Conservation (phyloP, 768 basidiomycete species). For the Lyophyllum shimeji region DNA sequence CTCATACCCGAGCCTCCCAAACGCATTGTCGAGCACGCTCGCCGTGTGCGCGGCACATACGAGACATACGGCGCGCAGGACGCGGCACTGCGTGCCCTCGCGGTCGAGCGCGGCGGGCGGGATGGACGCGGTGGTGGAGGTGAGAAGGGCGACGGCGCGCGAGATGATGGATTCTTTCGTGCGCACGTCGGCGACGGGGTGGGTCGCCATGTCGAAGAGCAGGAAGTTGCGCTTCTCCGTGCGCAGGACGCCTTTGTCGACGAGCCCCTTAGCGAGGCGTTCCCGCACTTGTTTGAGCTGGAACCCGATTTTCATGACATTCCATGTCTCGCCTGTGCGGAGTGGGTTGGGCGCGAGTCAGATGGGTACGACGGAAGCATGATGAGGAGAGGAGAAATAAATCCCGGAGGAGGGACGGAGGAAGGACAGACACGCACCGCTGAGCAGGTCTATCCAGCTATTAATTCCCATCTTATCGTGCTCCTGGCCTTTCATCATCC, state of each 20-base stretch:
- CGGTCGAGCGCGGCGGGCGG: slow-evolving; percentile 73
- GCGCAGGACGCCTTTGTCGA: slow-evolving; percentile 98
- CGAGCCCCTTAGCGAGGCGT: slow-evolving; percentile 93
- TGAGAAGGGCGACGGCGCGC: slow-evolving; percentile 76
- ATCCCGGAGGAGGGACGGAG: no score
- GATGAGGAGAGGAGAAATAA: no score
- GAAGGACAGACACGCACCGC: slow-evolving; percentile 62
- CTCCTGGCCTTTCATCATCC: slow-evolving; percentile 89
- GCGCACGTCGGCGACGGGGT: slow-evolving; percentile 92
- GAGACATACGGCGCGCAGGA: slow-evolving; percentile 77
- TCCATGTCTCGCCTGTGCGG: slow-evolving; percentile 92
- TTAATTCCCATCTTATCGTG: slow-evolving; percentile 77
- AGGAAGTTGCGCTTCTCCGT: slow-evolving; percentile 99
- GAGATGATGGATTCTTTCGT: slow-evolving; percentile 84
- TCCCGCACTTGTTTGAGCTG: slow-evolving; percentile 99
- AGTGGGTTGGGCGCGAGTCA: no score
- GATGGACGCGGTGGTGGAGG: slow-evolving; percentile 78
- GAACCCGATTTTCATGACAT: slow-evolving; percentile 99
- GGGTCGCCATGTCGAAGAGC: slow-evolving; percentile 99
- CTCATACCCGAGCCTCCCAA: slow-evolving; percentile 86
- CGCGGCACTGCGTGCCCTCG: slow-evolving; percentile 79
- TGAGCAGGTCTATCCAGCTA: slow-evolving; percentile 93
- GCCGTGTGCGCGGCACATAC: slow-evolving; percentile 94
- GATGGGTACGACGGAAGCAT: no score
- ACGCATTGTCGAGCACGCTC: slow-evolving; percentile 93